Percentiles rank a stretch among this genome's conserved stretches.
These are phyloP conservation scores for Monascus ruber DNA, from an alignment of 2,329 filamentous ascomycete species.

Conservation along the genomic window DNA sequence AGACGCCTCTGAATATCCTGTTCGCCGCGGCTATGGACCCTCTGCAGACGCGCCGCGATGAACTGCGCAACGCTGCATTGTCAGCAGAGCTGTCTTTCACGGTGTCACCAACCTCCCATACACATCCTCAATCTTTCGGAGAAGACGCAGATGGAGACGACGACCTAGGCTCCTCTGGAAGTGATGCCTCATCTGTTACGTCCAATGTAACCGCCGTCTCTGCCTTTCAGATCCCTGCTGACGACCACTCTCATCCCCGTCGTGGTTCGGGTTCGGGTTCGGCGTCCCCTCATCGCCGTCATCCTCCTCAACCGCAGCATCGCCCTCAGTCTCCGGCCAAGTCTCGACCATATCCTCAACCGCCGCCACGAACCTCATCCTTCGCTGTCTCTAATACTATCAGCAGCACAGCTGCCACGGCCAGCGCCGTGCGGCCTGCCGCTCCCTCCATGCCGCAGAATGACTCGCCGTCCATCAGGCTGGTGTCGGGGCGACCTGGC, in stretches of 20 bases:
- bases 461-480: slow-evolving; percentile 21
- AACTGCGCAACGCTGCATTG: slow-evolving; percentile 4
- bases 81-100: slow-evolving; percentile 9
- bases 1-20: too few species aligned
- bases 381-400: slow-evolving; percentile 14
- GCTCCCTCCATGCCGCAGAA: slow-evolving; percentile 28
- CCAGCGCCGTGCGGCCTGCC: slow-evolving; percentile 22
- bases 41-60: slow-evolving; percentile 7
- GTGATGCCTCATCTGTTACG: slow-evolving; percentile 34
- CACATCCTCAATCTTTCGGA: slow-evolving; percentile 3
- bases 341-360: neutral
- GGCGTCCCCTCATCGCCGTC: neutral
- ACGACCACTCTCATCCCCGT: slow-evolving; percentile 8
- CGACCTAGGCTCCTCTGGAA: slow-evolving; percentile 34
- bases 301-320: neutral
- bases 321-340: neutral
- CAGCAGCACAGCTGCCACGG: slow-evolving; percentile 24
- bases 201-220: slow-evolving; percentile 35
- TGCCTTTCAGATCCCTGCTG: slow-evolving; percentile 27
- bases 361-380: slow-evolving; percentile 17
- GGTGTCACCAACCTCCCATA: slow-evolving; percentile 1
- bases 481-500: slow-evolving; percentile 26
- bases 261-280: neutral
- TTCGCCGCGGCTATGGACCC: neutral
- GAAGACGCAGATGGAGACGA: slow-evolving; percentile 20